Evolutionary conservation across 1,139 yeast genomes (phyloP).

Genomic region (Pichia norvegensis): DNA sequence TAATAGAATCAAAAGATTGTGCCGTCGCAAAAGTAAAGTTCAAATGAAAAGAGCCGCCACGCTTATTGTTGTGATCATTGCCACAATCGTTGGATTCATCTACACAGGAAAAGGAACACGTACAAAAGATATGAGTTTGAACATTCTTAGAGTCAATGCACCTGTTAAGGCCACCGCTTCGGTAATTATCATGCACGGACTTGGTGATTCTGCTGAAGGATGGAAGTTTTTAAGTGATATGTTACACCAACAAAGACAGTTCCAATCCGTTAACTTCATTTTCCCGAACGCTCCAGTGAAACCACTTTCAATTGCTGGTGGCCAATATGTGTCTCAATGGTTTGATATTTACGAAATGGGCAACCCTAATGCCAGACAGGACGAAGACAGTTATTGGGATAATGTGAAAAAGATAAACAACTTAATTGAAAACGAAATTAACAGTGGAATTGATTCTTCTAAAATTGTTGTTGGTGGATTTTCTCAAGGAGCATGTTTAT

Average conservation of each 20-base stretch:
- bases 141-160: slow-evolving; percentile 19
- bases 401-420: slow-evolving; percentile 46
- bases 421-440: slow-evolving; percentile 56
- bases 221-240: slow-evolving; percentile 72
- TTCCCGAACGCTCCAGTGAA: slow-evolving; percentile 82
- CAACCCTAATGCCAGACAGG: slow-evolving; percentile 41
- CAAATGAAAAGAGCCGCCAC: not conserved
- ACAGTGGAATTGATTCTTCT: slow-evolving; percentile 56
- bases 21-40: not conserved
- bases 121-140: slow-evolving; percentile 8
- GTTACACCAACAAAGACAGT: slow-evolving; percentile 34
- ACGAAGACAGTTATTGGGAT: slow-evolving; percentile 54
- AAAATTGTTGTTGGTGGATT: slow-evolving; percentile 86
- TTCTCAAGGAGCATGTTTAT: slow-evolving; percentile 85
- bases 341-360: slow-evolving; percentile 65
- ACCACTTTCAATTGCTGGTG: slow-evolving; percentile 64
- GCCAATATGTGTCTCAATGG: slow-evolving; percentile 76
- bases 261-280: slow-evolving; percentile 61
- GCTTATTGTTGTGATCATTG: not conserved
- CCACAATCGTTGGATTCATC: not conserved
- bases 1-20: too few species aligned
- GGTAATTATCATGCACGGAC: slow-evolving; percentile 77
- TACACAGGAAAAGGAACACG: not conserved
- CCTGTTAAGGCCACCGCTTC: slow-evolving; percentile 41
- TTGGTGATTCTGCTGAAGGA: slow-evolving; percentile 87